phyloP scores from a whole-genome alignment of 2,329 filamentous ascomycete species.

The Microdochium trichocladiopsis region DNA sequence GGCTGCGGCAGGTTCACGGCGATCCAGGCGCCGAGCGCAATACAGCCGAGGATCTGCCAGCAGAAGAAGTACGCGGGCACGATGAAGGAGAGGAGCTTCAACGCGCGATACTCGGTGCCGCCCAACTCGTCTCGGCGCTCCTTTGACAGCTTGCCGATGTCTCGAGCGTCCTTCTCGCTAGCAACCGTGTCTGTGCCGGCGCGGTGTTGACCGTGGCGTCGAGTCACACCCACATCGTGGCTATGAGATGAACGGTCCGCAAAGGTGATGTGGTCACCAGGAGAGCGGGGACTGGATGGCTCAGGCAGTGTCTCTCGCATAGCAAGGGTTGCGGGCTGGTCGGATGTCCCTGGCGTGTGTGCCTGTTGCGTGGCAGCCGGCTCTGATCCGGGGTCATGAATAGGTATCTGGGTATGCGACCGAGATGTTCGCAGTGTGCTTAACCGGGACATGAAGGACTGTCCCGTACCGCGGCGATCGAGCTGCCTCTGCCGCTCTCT shows the following conservation, averaged over 20 bases:
- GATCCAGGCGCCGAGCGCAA: constrained; percentile 52
- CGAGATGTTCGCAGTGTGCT: constrained; percentile 5
- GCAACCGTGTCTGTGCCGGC: not conserved
- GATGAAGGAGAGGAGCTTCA: constrained; percentile 49
- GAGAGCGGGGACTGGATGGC: not conserved
- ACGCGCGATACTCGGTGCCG: constrained; percentile 57
- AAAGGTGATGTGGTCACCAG: constrained; percentile 11
- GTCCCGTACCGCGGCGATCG: constrained; percentile 12
- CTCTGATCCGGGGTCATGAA: not conserved
- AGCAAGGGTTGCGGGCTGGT: too few species aligned
- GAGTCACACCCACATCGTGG: not conserved
- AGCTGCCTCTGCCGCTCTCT: constrained; percentile 27
- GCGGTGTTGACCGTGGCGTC: not conserved
- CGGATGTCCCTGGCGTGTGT: too few species aligned
- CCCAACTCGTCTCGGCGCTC: constrained; percentile 34
- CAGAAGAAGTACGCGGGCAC: constrained; percentile 54
- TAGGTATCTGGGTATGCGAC: not conserved
- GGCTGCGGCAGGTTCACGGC: constrained; percentile 39
- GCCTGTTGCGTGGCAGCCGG: too few species aligned
- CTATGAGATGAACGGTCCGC: constrained; percentile 6
- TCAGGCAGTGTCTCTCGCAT: constrained; percentile 1
- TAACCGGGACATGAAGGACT: constrained; percentile 16
- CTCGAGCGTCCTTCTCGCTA: not conserved
- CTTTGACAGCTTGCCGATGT: not conserved
- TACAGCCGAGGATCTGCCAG: constrained; percentile 35